phyloP scores from a whole-genome alignment of 163 green algal genomes.

The Chlamydomonas reinhardtii region DNA sequence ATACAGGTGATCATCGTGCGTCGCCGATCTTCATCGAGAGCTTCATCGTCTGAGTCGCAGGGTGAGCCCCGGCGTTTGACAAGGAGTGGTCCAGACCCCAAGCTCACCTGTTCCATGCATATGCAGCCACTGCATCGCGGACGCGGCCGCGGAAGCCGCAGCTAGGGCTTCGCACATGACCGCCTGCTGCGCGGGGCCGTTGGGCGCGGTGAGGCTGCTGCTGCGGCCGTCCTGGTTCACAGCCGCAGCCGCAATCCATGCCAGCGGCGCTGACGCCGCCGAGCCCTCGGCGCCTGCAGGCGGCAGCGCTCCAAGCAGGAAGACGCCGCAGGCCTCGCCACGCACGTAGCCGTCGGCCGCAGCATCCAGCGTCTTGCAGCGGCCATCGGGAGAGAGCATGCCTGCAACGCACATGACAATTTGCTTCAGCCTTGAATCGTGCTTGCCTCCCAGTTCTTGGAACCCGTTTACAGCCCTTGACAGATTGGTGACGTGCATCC shows the following conservation, averaged over 20 bases:
- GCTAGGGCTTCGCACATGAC: constrained; percentile 56
- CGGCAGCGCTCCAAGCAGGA: constrained; percentile 55
- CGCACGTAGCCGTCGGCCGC: constrained; percentile 86
- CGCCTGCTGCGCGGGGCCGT: constrained; percentile 77
- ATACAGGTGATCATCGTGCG: too few relatives aligned
- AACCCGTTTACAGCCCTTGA: too few relatives aligned
- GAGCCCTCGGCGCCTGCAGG: too few relatives aligned
- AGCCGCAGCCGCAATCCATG: constrained; percentile 59
- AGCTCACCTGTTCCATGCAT: constrained; percentile 56
- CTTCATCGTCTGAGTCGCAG: too few relatives aligned
- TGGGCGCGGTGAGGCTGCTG: constrained; percentile 82
- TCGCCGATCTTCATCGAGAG: too few relatives aligned
- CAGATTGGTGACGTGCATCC: too few relatives aligned
- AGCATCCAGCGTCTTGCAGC: constrained; percentile 93
- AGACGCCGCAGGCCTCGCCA: constrained; percentile 71
- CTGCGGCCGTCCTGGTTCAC: constrained; percentile 94
- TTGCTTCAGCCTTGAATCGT: too few relatives aligned
- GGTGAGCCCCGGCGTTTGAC: too few relatives aligned
- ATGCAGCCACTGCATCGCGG: constrained; percentile 12
- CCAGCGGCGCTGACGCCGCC: neutral
- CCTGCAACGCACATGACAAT: neutral
- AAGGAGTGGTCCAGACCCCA: too few relatives aligned
- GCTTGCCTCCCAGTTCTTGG: too few relatives aligned
- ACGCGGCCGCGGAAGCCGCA: constrained; percentile 2
- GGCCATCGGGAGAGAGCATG: constrained; percentile 86